These are phyloP conservation scores for Dryas integrifolia DNA, from an alignment of 331 rosid species.

Conservation along the genomic window DNA sequence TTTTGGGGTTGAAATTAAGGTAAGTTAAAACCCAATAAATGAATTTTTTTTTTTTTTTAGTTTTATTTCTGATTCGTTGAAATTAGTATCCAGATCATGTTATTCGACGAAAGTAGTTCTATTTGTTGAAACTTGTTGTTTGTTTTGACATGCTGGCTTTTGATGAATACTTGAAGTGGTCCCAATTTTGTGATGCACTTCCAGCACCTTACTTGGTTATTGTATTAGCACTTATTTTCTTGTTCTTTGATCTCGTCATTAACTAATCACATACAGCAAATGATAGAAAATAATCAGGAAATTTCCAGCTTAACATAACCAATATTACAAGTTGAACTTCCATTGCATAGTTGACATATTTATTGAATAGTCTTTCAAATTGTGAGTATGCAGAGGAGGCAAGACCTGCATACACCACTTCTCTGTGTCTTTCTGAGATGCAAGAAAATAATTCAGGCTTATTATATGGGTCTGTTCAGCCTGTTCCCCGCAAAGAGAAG, in stretches of 20 bases:
- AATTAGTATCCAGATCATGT: too few species aligned
- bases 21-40: not conserved
- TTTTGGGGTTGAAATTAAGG: not conserved
- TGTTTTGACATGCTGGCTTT: not conserved
- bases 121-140: not conserved
- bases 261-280: not conserved
- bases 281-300: not conserved
- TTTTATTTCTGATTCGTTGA: too few species aligned
- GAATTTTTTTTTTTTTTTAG: not conserved
- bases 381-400: not conserved
- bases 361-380: not conserved
- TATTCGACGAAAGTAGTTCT: too few species aligned
- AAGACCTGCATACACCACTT: slow-evolving; percentile 11
- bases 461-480: not conserved
- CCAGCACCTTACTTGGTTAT: not conserved
- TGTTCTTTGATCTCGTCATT: not conserved
- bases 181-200: slow-evolving; percentile 15
- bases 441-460: not conserved
- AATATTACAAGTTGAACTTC: not conserved
- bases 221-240: not conserved
- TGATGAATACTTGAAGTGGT: slow-evolving; percentile 6
- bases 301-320: slow-evolving; percentile 16
- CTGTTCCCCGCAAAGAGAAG: not conserved
- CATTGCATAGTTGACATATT: not conserved
- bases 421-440: not conserved